These are phyloP conservation scores for Microsporum canis DNA, from an alignment of 2,329 filamentous ascomycete species.

Conservation along the genomic window DNA sequence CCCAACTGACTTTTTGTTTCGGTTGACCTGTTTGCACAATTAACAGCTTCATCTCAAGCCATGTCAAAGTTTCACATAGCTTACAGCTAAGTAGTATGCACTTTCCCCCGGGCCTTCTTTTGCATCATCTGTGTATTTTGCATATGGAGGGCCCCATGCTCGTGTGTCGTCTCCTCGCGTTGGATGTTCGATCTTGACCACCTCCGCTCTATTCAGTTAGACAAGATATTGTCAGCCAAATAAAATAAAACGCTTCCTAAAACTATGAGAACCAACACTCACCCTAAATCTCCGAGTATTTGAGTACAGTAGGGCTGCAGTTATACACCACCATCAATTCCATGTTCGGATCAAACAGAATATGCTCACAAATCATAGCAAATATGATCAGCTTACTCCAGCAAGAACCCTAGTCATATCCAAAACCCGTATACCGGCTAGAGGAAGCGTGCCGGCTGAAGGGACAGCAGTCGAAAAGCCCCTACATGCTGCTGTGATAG, in stretches of 20 bases:
- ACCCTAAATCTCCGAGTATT: constrained; percentile 93
- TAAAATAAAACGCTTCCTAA: background rate
- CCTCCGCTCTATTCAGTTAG: constrained; percentile 57
- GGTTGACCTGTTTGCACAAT: constrained; percentile 59
- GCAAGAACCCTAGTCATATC: constrained; percentile 96
- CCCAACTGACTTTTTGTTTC: constrained; percentile 91
- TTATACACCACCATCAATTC: constrained; percentile 10
- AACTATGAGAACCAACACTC: constrained; percentile 7
- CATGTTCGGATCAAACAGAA: background rate
- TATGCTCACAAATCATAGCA: background rate
- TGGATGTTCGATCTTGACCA: constrained; percentile 96
- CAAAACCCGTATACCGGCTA: constrained; percentile 77
- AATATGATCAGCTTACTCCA: constrained; percentile 52
- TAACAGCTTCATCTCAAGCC: background rate
- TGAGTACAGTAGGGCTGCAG: constrained; percentile 89
- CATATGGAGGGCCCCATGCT: constrained; percentile 94
- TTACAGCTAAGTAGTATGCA: constrained; percentile 83
- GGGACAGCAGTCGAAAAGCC: constrained; percentile 33
- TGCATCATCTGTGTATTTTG: constrained; percentile 54
- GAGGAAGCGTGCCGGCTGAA: constrained; percentile 47
- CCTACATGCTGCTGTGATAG: constrained; percentile 13
- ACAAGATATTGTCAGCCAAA: background rate
- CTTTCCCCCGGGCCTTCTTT: constrained; percentile 67
- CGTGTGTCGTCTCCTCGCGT: constrained; percentile 83
- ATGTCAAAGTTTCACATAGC: constrained; percentile 16